These are phyloP conservation scores for Leccinum barrowsii DNA, from an alignment of 768 basidiomycete genomes.

Conservation along the genomic window DNA sequence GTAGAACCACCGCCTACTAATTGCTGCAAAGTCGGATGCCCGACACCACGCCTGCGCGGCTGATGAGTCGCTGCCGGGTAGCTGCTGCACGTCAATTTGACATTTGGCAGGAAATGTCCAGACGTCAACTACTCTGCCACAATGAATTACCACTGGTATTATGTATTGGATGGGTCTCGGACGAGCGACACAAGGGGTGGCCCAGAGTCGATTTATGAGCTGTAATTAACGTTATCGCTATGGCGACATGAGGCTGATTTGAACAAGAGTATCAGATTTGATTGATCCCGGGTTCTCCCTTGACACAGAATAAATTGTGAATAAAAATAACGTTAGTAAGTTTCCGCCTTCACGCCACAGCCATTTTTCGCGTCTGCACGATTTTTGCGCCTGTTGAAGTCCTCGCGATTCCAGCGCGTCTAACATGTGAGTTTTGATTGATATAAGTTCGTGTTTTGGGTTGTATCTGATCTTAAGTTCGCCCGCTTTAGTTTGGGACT, in stretches of 20 bases:
- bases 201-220: not conserved
- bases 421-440: conserved; percentile 5
- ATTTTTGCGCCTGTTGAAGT: not conserved
- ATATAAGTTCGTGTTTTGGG: not conserved
- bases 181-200: not conserved
- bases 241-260: not conserved
- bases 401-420: conserved; percentile 8
- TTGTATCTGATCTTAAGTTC: not conserved
- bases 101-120: conserved; percentile 5
- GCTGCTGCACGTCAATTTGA: not conserved
- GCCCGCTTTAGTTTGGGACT: conserved; percentile 14
- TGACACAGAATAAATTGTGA: not conserved
- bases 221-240: not conserved
- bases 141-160: not conserved
- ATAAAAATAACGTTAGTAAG: not conserved
- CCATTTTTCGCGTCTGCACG: not conserved
- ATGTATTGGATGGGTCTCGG: not conserved
- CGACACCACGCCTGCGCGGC: not conserved
- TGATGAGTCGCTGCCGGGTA: not conserved
- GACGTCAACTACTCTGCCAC: not conserved
- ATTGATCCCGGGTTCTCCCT: not conserved
- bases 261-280: not conserved
- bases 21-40: not conserved
- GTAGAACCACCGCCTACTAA: too few species aligned
- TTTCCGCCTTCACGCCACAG: not conserved